Evolutionary conservation across 2,329 filamentous ascomycete species (phyloP), one percentile per base, ranked within the genome.

Genomic region (Claviceps lovelessii): DNA sequence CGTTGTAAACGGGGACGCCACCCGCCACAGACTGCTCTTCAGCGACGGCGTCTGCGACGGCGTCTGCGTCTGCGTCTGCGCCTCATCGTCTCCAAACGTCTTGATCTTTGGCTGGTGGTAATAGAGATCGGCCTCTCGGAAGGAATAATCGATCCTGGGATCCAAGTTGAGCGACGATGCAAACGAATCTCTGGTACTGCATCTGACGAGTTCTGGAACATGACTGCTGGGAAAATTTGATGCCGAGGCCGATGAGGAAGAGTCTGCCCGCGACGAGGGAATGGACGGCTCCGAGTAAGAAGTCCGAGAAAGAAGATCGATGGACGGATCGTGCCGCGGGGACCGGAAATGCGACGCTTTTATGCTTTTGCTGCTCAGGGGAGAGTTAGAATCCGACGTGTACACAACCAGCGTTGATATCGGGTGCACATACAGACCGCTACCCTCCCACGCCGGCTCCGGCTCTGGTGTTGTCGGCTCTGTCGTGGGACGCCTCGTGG

Each of bases 111-210:
- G 51, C 31, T 53, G 51, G 5, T 47, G 19, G 48, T 70, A 70
- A 49, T 67, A 69, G 10, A 69, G 57, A 49, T 70, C 68, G 0
- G 64, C 62, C 53, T 70, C 68, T 11, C 68, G 63, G 23, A 70
- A 66, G 0, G 68, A 68, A 45, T 70, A 70, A 52, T 70, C 68
- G 8, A 62, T 61, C 53, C 62, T 64, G 8, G 57, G 56, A 31
- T 57, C 58, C 9, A 57, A 57, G 5, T 56, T 58, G 2, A 54
- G 54, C 37, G 48, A 41, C n/a, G 0, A 46, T 23, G 23, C 23
- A 51, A n/a, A 33, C 37, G 4, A 56, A 57, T 45, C n/a, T 15
- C 15, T 17, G n/a, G 13, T 35, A 5, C 29, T 23, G n/a, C 3
- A 19, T 10, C 17, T 5, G 9, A 19, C 8, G 6, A 35, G 23